phyloP scores from a whole-genome alignment of 495 filamentous ascomycete genomes.

The Xylaria intraflava region DNA sequence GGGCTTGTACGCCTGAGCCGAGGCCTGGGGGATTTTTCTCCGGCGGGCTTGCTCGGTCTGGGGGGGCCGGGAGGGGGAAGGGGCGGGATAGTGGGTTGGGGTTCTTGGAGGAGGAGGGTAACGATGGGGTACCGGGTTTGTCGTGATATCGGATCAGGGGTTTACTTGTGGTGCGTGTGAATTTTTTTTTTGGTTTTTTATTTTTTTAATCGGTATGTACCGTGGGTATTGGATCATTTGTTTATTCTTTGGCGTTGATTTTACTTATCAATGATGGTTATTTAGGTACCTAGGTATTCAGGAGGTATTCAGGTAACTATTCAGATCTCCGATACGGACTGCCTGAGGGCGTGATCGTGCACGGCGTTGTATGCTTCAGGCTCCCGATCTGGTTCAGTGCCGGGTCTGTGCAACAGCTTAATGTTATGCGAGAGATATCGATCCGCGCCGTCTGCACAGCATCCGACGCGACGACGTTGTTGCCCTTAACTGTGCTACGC shows the following conservation, averaged over 20 bases:
- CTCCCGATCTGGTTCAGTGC: no score
- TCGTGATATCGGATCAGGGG: no score
- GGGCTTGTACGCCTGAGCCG: background rate
- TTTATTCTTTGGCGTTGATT: no score
- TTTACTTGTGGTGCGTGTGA: no score
- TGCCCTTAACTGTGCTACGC: background rate
- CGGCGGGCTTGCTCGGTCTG: slow-evolving; percentile 19
- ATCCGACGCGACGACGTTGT: background rate
- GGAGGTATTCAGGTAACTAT: no score
- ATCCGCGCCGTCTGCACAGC: background rate
- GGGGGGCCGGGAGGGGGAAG: slow-evolving; percentile 24
- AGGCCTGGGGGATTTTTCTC: slow-evolving; percentile 22
- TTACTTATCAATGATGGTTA: no score
- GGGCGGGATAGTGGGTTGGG: slow-evolving; percentile 56
- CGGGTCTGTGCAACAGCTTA: background rate
- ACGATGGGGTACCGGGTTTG: background rate
- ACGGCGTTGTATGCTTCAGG: background rate
- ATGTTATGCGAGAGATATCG: background rate
- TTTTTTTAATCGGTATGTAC: no score
- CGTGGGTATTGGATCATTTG: no score
- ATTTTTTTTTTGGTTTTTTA: no score
- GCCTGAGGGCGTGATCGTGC: background rate
- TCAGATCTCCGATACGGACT: no score
- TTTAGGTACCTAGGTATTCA: no score
- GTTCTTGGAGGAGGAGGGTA: slow-evolving; percentile 52